Percentiles rank a stretch among this genome's conserved stretches.
Evolutionary conservation across 2,329 filamentous ascomycete genomes (phyloP).

Genomic region (Leptographium wingfieldii): DNA sequence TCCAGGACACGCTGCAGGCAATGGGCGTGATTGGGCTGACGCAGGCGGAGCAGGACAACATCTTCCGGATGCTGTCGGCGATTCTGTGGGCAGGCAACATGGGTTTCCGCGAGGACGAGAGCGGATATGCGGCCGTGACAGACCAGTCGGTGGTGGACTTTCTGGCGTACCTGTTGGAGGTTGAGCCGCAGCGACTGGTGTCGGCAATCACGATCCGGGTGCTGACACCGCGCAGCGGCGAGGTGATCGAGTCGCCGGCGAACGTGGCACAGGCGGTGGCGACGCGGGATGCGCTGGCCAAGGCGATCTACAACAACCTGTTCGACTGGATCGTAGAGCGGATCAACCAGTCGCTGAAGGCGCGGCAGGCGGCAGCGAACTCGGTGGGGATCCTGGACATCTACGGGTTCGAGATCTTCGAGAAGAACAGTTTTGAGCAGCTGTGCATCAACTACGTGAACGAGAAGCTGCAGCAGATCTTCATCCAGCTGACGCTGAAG

Average conservation of each 20-base stretch:
- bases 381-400: conserved; percentile 97
- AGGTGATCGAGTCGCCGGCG: conserved; percentile 61
- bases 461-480: conserved; percentile 97
- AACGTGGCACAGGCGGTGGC: conserved; percentile 78
- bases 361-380: conserved; percentile 62
- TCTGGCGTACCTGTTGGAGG: conserved; percentile 84
- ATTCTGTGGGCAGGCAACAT: conserved; percentile 94
- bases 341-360: conserved; percentile 77
- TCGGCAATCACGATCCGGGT: conserved; percentile 84
- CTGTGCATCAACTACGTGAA: conserved; percentile 99
- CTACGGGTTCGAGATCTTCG: conserved; percentile 98
- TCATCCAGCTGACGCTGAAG: conserved; percentile 93
- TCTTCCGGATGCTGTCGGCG: conserved; percentile 88
- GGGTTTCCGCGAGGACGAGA: conserved; percentile 78
- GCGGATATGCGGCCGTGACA: conserved; percentile 72
- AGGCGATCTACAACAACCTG: conserved; percentile 93
- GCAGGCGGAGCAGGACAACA: conserved; percentile 84
- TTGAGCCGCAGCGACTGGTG: conserved; percentile 66
- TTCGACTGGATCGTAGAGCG: conserved; percentile 98
- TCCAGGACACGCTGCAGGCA: conserved; percentile 77
- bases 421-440: conserved; percentile 98
- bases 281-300: conserved; percentile 82
- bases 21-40: conserved; percentile 89
- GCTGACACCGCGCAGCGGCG: conserved; percentile 54
- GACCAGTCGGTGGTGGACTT: conserved; percentile 93